Evolutionary conservation across 2,329 filamentous ascomycete species (phyloP).

Genomic region (Alternaria angustiovoidea): DNA sequence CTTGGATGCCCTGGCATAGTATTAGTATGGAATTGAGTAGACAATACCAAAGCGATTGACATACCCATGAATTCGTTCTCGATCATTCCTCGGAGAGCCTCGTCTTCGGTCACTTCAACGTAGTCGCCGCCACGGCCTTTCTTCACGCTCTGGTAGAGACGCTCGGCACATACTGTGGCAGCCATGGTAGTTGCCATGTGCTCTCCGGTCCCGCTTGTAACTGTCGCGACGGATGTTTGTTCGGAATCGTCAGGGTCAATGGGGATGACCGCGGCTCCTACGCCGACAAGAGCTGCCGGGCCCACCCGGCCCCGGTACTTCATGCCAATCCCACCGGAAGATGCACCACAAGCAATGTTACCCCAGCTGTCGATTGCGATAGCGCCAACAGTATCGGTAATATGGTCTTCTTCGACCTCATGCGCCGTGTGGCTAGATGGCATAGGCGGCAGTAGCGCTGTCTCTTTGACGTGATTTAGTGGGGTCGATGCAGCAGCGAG

Average conservation of each 20-base stretch:
- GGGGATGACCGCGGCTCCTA: constrained; percentile 91
- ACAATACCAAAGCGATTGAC: constrained; percentile 11
- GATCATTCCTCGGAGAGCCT: constrained; percentile 79
- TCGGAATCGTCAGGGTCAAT: constrained; percentile 74
- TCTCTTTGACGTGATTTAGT: constrained; percentile 23
- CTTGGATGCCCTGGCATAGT: constrained; percentile 71
- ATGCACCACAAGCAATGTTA: constrained; percentile 91
- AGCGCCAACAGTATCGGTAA: constrained; percentile 95
- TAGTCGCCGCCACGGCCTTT: constrained; percentile 68
- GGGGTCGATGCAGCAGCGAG: constrained; percentile 17
- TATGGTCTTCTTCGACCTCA: constrained; percentile 61
- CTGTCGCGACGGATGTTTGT: constrained; percentile 75
- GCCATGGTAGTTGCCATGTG: constrained; percentile 98
- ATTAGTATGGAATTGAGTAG: constrained; percentile 13
- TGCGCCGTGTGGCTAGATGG: constrained; percentile 5
- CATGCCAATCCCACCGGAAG: constrained; percentile 98
- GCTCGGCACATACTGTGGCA: constrained; percentile 83
- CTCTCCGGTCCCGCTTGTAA: constrained; percentile 94
- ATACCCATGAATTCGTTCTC: constrained; percentile 86
- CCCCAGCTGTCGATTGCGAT: constrained; percentile 89
- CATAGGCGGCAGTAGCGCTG: constrained; percentile 13
- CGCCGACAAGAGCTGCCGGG: constrained; percentile 89
- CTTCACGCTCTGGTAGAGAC: constrained; percentile 76
- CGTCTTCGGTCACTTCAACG: constrained; percentile 76
- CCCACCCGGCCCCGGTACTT: constrained; percentile 92